Conservation (phyloP, 176 grass and related monocot genomes). For the Lolium perenne region DNA sequence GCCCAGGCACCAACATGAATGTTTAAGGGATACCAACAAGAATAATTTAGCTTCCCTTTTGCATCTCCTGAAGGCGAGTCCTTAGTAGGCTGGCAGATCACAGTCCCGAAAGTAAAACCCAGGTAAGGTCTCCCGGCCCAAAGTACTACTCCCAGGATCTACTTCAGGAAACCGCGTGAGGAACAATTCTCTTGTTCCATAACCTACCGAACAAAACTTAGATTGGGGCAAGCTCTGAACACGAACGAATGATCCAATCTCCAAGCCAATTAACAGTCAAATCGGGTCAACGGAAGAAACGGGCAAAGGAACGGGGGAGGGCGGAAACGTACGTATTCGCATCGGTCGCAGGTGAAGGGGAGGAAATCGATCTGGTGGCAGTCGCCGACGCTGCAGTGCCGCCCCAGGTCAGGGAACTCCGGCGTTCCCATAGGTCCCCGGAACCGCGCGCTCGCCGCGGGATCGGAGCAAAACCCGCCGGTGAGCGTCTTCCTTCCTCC, state of each 20-base stretch:
- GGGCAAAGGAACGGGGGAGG: not conserved
- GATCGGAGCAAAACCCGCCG: not conserved
- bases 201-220: not conserved
- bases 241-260: not conserved
- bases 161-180: not conserved
- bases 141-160: conserved; percentile 31
- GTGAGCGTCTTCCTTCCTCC: not conserved
- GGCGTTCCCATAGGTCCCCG: conserved; percentile 74
- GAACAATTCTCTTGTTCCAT: not conserved
- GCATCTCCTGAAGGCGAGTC: not conserved
- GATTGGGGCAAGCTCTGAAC: not conserved
- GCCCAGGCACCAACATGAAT: conserved; percentile 5
- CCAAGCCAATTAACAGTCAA: not conserved
- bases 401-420: conserved; percentile 87
- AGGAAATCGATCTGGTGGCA: conserved; percentile 95
- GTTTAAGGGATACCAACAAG: not conserved
- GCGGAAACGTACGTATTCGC: conserved; percentile 60
- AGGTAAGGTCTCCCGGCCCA: not conserved
- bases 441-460: not conserved
- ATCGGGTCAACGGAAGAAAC: not conserved
- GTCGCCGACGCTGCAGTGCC: conserved; percentile 93
- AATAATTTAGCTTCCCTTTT: conserved; percentile 1
- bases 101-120: not conserved
- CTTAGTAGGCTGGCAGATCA: not conserved
- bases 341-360: conserved; percentile 97